phyloP scores from a whole-genome alignment of 352 stramenopile species.

The Hyphochytrium catenoides region DNA sequence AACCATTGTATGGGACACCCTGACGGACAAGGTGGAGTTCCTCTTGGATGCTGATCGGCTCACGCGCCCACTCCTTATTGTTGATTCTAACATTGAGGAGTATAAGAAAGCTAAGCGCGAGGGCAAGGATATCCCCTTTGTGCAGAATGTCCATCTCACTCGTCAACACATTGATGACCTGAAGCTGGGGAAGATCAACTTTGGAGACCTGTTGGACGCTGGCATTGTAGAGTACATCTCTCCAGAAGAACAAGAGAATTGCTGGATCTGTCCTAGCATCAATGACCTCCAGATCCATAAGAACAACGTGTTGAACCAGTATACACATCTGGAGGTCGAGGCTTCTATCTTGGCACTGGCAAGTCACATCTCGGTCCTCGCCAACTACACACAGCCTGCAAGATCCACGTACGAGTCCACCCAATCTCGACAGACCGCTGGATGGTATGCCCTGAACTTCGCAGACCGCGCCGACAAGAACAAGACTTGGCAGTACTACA shows the following conservation, averaged over 20 bases:
- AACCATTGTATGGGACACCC: slow-evolving; percentile 2
- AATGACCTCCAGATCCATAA: slow-evolving; percentile 4
- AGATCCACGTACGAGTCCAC: slow-evolving; percentile 5
- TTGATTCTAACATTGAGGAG: slow-evolving; percentile 5
- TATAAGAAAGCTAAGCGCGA: slow-evolving; percentile 3
- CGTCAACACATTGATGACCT: slow-evolving; percentile 2
- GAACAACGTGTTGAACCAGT: slow-evolving; percentile 2
- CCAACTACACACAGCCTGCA: slow-evolving; percentile 3
- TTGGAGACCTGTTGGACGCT: slow-evolving; percentile 3
- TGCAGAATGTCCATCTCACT: slow-evolving; percentile 3
- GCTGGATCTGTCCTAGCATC: slow-evolving; percentile 6
- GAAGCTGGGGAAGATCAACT: slow-evolving; percentile 1
- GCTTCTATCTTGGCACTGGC: slow-evolving; percentile 4
- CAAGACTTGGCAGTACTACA: slow-evolving; percentile 4
- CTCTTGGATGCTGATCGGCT: slow-evolving; percentile 4
- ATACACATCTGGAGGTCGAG: slow-evolving; percentile 3
- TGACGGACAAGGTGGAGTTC: slow-evolving; percentile 6
- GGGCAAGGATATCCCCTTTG: no score
- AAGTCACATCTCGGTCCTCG: slow-evolving; percentile 2
- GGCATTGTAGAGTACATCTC: slow-evolving; percentile 7
- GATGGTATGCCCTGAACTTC: slow-evolving; percentile 5
- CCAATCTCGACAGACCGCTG: slow-evolving; percentile 4
- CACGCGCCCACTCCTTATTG: slow-evolving; percentile 3
- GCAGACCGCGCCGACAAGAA: slow-evolving; percentile 3
- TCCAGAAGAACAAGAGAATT: slow-evolving; percentile 9